Percentiles rank a stretch among this genome's conserved stretches.
phyloP scores from a whole-genome alignment of 441 rosid species.

The Populus trichocarpa region DNA sequence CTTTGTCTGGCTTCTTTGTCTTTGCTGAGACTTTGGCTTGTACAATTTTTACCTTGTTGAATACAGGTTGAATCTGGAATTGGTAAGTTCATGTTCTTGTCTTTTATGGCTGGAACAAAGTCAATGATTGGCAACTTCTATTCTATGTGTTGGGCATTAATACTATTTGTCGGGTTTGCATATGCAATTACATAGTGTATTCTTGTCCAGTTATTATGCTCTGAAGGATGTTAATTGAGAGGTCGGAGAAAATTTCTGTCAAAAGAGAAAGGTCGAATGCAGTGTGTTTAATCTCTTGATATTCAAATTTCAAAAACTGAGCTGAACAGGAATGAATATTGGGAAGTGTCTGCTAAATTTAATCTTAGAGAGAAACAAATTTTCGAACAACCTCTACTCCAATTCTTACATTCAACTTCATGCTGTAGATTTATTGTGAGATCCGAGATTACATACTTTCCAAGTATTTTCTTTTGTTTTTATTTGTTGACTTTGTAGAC shows the following conservation, averaged over 20 bases:
- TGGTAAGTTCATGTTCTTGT: too few relatives aligned
- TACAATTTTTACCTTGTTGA: too few relatives aligned
- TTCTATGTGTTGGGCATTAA: not conserved
- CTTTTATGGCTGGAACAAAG: too few relatives aligned
- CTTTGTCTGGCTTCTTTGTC: too few relatives aligned
- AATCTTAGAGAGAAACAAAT: not conserved
- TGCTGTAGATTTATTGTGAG: not conserved
- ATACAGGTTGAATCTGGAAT: too few relatives aligned
- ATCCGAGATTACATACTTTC: not conserved
- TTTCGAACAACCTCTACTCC: not conserved
- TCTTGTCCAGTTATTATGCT: not conserved
- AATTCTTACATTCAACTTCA: not conserved
- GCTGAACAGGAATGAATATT: not conserved
- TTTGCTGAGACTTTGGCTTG: too few relatives aligned
- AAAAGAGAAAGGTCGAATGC: not conserved
- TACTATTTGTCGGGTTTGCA: not conserved
- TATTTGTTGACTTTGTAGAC: too few relatives aligned
- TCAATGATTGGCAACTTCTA: not conserved
- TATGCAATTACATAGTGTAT: not conserved
- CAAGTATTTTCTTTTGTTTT: too few relatives aligned
- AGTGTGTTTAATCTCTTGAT: not conserved
- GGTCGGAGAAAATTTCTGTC: not conserved
- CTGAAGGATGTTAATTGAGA: not conserved
- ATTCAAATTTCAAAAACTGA: not conserved
- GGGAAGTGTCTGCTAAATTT: constrained; percentile 1